Conservation (phyloP, 2,329 filamentous ascomycete genomes). For the Hymenoscyphus salicellus region DNA sequence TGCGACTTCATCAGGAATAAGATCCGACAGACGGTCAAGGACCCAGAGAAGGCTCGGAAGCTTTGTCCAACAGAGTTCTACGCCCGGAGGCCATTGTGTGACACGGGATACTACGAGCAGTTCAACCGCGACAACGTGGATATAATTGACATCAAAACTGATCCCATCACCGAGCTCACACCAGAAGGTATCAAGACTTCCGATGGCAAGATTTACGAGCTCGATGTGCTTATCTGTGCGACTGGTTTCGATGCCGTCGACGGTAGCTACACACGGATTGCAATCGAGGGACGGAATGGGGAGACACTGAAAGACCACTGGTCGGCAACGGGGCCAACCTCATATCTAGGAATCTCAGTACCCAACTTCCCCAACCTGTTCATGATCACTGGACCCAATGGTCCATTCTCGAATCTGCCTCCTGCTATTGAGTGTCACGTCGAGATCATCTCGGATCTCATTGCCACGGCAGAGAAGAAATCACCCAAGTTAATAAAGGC, state of each 20-base stretch:
- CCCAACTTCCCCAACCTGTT: constrained; percentile 46
- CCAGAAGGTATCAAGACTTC: constrained; percentile 29
- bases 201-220: constrained; percentile 28
- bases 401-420: constrained; percentile 41
- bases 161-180: constrained; percentile 31
- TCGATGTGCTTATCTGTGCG: constrained; percentile 36
- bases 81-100: constrained; percentile 28
- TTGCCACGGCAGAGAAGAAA: not conserved
- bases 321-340: constrained; percentile 32
- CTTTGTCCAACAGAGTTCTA: constrained; percentile 28
- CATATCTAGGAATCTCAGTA: constrained; percentile 41
- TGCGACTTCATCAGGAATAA: constrained; percentile 40
- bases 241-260: constrained; percentile 43
- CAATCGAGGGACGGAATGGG: constrained; percentile 33
- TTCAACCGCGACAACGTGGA: constrained; percentile 35
- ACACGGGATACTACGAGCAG: constrained; percentile 31
- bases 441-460: constrained; percentile 28
- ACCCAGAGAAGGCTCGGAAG: constrained; percentile 32
- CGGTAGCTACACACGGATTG: constrained; percentile 35
- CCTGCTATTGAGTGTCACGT: constrained; percentile 39
- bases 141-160: constrained; percentile 31
- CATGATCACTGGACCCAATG: constrained; percentile 41
- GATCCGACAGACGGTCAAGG: constrained; percentile 34
- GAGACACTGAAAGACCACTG: constrained; percentile 36
- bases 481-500: too few relatives aligned